Percentiles rank a stretch among this genome's conserved stretches.
Conservation (phyloP, 352 stramenopile genomes). For the Phytopythium sindhum region DNA sequence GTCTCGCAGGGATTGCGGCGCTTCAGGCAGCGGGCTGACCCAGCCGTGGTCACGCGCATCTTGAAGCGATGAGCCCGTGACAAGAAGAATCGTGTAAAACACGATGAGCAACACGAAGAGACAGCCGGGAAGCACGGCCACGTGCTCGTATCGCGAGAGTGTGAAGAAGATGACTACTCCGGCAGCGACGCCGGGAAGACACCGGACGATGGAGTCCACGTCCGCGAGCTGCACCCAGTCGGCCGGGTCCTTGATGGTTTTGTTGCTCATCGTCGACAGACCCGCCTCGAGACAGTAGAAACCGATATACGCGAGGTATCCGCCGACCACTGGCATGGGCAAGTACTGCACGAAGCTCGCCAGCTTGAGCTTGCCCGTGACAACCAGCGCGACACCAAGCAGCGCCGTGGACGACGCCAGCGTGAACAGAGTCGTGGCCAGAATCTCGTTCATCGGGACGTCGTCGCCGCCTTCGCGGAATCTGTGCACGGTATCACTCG, state of each 20-base stretch:
- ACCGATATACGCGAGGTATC: constrained; percentile 98
- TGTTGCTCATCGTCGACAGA: constrained; percentile 86
- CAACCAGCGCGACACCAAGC: constrained; percentile 91
- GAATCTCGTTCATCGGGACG: constrained; percentile 72
- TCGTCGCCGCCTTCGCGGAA: constrained; percentile 62
- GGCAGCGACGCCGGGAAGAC: constrained; percentile 80
- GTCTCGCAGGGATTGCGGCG: constrained; percentile 53
- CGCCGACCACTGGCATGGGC: constrained; percentile 96
- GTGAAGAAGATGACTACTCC: constrained; percentile 85
- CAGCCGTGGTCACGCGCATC: constrained; percentile 91
- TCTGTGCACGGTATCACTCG: constrained; percentile 82
- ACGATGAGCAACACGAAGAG: constrained; percentile 88
- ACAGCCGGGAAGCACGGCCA: constrained; percentile 76
- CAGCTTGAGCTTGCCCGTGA: constrained; percentile 93
- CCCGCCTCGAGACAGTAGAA: constrained; percentile 86
- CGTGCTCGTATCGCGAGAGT: constrained; percentile 76
- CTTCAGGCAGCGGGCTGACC: constrained; percentile 80
- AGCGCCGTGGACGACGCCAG: constrained; percentile 90
- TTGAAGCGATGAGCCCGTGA: constrained; percentile 72
- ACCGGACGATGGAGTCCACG: constrained; percentile 72
- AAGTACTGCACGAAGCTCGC: constrained; percentile 97
- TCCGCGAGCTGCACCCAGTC: constrained; percentile 87
- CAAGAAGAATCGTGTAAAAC: constrained; percentile 80
- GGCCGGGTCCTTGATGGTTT: constrained; percentile 84
- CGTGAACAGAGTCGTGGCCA: constrained; percentile 94